phyloP scores from a whole-genome alignment of 1,284 basidiomycete genomes.

The Coniferiporia weirii region DNA sequence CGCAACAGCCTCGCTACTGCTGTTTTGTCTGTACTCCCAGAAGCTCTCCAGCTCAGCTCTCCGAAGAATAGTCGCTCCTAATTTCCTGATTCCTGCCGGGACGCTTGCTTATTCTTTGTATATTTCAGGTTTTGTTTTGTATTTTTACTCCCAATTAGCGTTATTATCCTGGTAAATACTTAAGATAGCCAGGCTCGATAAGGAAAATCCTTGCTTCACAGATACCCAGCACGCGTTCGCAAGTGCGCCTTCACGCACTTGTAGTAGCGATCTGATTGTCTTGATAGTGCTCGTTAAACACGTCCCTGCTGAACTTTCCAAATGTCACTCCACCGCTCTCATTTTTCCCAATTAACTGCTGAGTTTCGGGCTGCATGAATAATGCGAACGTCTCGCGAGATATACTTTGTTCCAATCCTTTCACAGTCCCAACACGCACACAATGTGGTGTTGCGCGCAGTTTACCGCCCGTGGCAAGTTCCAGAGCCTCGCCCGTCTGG shows the following conservation, averaged over 20 bases:
- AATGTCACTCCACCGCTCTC: slow-evolving; percentile 53
- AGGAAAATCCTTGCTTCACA: no score
- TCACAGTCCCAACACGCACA: slow-evolving; percentile 59
- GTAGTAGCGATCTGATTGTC: slow-evolving; percentile 21
- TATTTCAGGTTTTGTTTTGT: not conserved
- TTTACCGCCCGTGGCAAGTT: slow-evolving; percentile 73
- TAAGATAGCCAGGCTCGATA: no score
- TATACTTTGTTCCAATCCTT: slow-evolving; percentile 42
- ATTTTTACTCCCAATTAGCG: not conserved
- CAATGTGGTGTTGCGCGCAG: slow-evolving; percentile 89
- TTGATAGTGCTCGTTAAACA: slow-evolving; percentile 77
- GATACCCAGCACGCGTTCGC: no score
- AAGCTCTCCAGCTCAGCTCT: slow-evolving; percentile 8
- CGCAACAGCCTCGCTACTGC: slow-evolving; percentile 49
- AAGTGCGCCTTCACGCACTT: not conserved
- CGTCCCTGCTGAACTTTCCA: slow-evolving; percentile 81
- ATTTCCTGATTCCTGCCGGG: not conserved
- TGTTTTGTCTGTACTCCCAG: slow-evolving; percentile 17
- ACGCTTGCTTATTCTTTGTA: not conserved
- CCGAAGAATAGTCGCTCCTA: slow-evolving; percentile 8
- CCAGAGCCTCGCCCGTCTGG: slow-evolving; percentile 90
- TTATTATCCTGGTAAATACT: no score
- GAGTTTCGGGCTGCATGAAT: slow-evolving; percentile 89
- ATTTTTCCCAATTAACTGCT: slow-evolving; percentile 60
- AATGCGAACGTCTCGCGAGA: slow-evolving; percentile 86